Base-by-base conservation (phyloP, 257 asterid species). In the Solanum microdontum region DNA sequence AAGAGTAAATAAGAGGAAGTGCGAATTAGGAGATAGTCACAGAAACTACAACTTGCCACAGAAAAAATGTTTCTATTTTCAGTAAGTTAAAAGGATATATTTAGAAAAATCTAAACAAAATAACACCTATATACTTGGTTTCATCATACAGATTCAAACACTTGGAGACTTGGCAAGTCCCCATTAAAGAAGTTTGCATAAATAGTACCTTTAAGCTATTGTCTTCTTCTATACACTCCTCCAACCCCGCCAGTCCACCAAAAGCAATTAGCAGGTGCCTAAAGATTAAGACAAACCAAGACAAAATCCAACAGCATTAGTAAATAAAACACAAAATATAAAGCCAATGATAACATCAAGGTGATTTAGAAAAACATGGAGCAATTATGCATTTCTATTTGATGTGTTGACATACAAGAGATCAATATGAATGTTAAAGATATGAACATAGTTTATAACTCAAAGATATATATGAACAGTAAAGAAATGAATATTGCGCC, bases 211-310 rank as follows among this genome's bases (percentile, higher is more conserved):
- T 96, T 76, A 97, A 91, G 87, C 69, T 89, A 36, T 89, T 90
- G 37, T 96, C 99, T 91, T 93, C 96, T 89, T 96, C 98, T 11
- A 97, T 94, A 60, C 99, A 94, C 90, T 97, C 99, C 87, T 97
- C 99, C 92, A 97, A 88, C 76, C 99, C 99, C 43, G 99, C 98
- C 43, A 97, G 98, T 77, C 99, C 99, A 88, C 99, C 99, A 85
- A 97, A 97, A 90, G 99, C 98, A 88, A 96, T 96, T 91, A 97
- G 90, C 62, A 97, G 95, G 94, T 97, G 99, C 95, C 97, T 94
- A 90, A 73, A 87, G 43, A 84, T 58, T 37, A 26, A 28, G n/a
- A 87, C 23, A 58, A 86, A 36, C 36, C 66, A 83, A 28, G 19
- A 55, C 23, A 82, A 84, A 13, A 60, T 33, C 26, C 19, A 34